A percentile compares a stretch with the other conserved stretches of the same genome.
These are phyloP conservation scores for Bidens hawaiensis DNA, from an alignment of 140 eudicot genomes.

Conservation along the genomic window DNA sequence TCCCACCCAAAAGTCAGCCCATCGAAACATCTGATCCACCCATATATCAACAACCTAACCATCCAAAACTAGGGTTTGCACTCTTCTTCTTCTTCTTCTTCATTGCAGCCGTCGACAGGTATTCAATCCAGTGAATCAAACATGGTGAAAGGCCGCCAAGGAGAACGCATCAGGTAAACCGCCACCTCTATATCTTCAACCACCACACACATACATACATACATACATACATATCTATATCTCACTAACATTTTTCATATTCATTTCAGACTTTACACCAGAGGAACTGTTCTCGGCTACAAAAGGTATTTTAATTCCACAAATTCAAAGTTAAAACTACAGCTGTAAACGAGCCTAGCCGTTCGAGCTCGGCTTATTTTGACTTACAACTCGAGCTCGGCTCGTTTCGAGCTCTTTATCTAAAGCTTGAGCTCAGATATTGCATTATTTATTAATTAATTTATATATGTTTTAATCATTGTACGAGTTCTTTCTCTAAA, in stretches of 20 bases:
- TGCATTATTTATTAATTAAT: too few relatives aligned
- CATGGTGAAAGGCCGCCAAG: conserved; percentile 83
- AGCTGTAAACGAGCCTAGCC: too few relatives aligned
- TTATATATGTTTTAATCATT: too few relatives aligned
- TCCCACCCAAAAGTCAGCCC: not conserved
- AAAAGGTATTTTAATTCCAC: too few relatives aligned
- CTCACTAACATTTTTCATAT: not conserved
- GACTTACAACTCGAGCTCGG: too few relatives aligned
- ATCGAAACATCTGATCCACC: not conserved
- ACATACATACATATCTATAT: not conserved
- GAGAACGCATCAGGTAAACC: conserved; percentile 73
- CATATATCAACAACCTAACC: not conserved
- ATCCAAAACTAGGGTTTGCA: conserved; percentile 26
- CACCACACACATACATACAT: not conserved
- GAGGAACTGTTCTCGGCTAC: conserved; percentile 88
- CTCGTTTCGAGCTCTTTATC: too few relatives aligned
- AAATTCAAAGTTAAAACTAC: too few relatives aligned
- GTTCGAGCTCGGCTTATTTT: too few relatives aligned
- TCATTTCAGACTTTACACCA: conserved; percentile 60
- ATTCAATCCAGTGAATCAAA: conserved; percentile 16
- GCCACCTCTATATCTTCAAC: not conserved
- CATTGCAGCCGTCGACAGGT: conserved; percentile 15
- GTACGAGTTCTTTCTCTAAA: too few relatives aligned
- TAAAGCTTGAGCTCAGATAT: too few relatives aligned
- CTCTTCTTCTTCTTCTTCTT: not conserved